Evolutionary conservation across 192 early-diverging fungal species (phyloP), one percentile per base, ranked within the genome.

Genomic region (Chytriomyces confervae): DNA sequence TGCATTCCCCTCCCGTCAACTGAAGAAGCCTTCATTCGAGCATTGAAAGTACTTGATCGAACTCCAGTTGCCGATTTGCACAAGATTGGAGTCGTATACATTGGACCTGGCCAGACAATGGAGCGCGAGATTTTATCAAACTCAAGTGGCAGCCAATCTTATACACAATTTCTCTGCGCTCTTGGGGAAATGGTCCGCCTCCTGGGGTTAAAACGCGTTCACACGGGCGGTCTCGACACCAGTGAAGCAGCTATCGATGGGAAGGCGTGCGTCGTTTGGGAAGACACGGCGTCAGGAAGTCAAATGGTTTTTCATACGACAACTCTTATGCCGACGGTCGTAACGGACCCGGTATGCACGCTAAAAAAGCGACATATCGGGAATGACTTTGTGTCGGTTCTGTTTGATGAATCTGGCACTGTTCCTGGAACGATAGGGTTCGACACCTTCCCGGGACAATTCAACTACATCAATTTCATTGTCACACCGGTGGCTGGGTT

Each of bases 301-400:
- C 93, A 97, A 78, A 91, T 96, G 27, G 89, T 96, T 11, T 99
- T 97, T 84, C 97, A 99, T 77, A 91, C 91, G 6, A 91, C 95
- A 13, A 98, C 96, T 18, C 87, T 99, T 77, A 98, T 99, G 95
- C 97, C 97, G 0, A 94, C 88, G 0, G 80, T 88, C 2, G 84
- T 86, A 50, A 89, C 89, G 61, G 96, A 99, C 81, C 90, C 92
- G 62, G 83, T 89, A 61, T 89, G 94, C 78, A 92, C 88, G 75
- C 80, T 80, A 16, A 99, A 99, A 78, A 99, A 99, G 85, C 85
- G 95, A 43, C 95, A 97, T 79, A 96, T 99, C 76, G 97, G 96
- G 53, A 99, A 99, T 79, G 96, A 99, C 84, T 98, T 91, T 85
- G 94, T 99, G 63, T 91, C 91, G 47, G 93, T 99, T 75, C 91